These are phyloP conservation scores for Kwoniella europaea DNA, from an alignment of 768 basidiomycete species.

Conservation along the genomic window DNA sequence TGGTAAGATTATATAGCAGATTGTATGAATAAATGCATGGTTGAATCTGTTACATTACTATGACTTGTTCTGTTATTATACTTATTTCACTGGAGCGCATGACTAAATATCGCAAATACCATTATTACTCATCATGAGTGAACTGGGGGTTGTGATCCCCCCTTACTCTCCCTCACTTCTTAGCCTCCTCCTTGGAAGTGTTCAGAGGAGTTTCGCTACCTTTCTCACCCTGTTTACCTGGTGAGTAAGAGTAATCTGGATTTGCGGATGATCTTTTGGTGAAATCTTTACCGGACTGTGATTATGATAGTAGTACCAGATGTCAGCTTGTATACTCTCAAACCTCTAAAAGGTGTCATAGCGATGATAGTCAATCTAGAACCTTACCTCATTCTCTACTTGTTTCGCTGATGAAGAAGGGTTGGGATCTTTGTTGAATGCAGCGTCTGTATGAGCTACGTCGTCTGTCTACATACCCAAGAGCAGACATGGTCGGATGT, in stretches of 20 bases:
- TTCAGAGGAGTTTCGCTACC: slow-evolving; percentile 37
- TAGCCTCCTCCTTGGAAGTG: slow-evolving; percentile 34
- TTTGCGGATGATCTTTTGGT: slow-evolving; percentile 44
- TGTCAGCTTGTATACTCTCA: slow-evolving; percentile 11
- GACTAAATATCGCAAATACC: not conserved
- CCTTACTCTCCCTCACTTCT: slow-evolving; percentile 13
- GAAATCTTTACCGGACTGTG: slow-evolving; percentile 54
- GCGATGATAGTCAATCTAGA: not conserved
- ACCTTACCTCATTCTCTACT: slow-evolving; percentile 55
- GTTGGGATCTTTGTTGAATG: slow-evolving; percentile 50
- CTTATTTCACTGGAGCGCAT: not conserved
- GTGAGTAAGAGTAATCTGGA: slow-evolving; percentile 35
- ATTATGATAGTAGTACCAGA: no score
- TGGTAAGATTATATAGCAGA: no score
- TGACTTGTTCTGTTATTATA: slow-evolving; percentile 14
- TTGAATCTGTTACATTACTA: not conserved
- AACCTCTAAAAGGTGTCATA: not conserved
- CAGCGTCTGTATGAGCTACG: slow-evolving; percentile 55
- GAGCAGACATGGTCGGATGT: no score
- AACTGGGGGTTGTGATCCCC: no score
- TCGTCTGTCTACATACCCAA: slow-evolving; percentile 47
- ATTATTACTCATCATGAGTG: not conserved
- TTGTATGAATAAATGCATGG: no score
- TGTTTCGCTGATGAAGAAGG: slow-evolving; percentile 47
- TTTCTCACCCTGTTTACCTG: slow-evolving; percentile 40